Base-by-base conservation (phyloP, 805 yeast species). In the Kodamaea fukazawae region DNA sequence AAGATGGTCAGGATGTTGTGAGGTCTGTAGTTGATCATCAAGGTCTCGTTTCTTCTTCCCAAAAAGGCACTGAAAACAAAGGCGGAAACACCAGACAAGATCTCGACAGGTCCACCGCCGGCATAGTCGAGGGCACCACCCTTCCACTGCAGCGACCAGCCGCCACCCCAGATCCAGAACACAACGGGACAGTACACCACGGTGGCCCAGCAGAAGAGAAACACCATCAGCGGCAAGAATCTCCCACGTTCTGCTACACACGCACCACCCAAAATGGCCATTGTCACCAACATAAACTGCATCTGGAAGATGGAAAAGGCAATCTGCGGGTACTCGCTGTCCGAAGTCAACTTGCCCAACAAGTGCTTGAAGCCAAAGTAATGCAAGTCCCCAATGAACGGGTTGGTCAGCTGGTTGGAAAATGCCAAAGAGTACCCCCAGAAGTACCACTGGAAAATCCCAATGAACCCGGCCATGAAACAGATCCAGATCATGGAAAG, bases 361-460 rank as follows among this genome's bases (percentile, higher is more conserved):
- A 88, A 78, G 57, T 85, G 75, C 56, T 84, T 76, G 55, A 87
- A 79, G 4, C 96, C 98, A 62, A 90, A 86, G 33, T 81, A 74
- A 51, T 81, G 81, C 51, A 91, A 63, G 60, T 91, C 83, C 4
- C 99, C 99, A 51, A 91, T 91, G 60, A 82, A 93, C 32, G 82
- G 79, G 61, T 90, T 89, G 25, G 82, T 68, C 2, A 96, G 88
- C 0, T 85, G 76, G n/a, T 73, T 53, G 0, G 91, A 79, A 54
- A 93, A 89, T 3, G 98, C 95, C 31, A 91, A 65, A 0, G 96
- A 87, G 59, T 87, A 90, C n/a, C 96, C 97, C 96, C 98, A 93
- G 58, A 91, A 88, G 62, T 89, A 91, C 98, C 98, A 91, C 58
- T 89, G 96, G 56, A 89, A 78, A 39, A 79, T 73, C 1, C 85